A percentile compares a stretch with the other conserved stretches of the same genome.
These are phyloP conservation scores for Akebia trifoliata DNA, from an alignment of 164 flowering plant genomes.

Conservation along the genomic window DNA sequence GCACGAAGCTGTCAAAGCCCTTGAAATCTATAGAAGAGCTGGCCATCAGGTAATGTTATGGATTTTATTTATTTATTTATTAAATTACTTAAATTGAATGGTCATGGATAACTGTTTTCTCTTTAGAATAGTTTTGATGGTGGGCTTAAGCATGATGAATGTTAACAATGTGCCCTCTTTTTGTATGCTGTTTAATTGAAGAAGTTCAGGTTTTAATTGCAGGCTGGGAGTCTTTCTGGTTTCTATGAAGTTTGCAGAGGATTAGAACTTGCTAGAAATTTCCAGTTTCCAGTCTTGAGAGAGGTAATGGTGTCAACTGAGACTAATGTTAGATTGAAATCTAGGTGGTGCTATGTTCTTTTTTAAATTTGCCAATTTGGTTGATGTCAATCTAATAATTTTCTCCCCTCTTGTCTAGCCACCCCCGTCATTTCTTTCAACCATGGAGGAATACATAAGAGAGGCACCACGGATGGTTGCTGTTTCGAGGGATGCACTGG, in stretches of 20 bases:
- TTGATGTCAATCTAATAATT: not conserved
- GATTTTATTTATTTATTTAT: not conserved
- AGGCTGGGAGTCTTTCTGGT: slow-evolving; percentile 87
- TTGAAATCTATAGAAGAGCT: slow-evolving; percentile 91
- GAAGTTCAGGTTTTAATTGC: slow-evolving; percentile 21
- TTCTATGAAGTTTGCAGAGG: slow-evolving; percentile 94
- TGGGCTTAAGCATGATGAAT: too few relatives aligned
- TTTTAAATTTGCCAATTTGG: not conserved
- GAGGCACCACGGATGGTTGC: slow-evolving; percentile 93
- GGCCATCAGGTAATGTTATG: slow-evolving; percentile 78
- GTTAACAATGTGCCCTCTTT: not conserved
- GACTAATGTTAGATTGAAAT: not conserved
- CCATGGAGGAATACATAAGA: slow-evolving; percentile 98
- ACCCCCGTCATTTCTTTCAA: slow-evolving; percentile 88
- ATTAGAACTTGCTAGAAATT: slow-evolving; percentile 95
- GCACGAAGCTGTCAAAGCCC: slow-evolving; percentile 96
- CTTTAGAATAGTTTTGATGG: too few relatives aligned
- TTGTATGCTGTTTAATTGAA: too few relatives aligned
- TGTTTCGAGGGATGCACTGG: slow-evolving; percentile 70
- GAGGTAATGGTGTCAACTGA: slow-evolving; percentile 48
- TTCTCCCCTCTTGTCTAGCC: slow-evolving; percentile 56
- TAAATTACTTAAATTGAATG: not conserved
- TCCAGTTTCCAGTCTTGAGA: slow-evolving; percentile 88
- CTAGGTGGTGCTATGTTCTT: not conserved
- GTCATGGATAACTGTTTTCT: too few relatives aligned